phyloP scores from a whole-genome alignment of 108 stramenopile genomes.

The Fistulifera solaris region DNA sequence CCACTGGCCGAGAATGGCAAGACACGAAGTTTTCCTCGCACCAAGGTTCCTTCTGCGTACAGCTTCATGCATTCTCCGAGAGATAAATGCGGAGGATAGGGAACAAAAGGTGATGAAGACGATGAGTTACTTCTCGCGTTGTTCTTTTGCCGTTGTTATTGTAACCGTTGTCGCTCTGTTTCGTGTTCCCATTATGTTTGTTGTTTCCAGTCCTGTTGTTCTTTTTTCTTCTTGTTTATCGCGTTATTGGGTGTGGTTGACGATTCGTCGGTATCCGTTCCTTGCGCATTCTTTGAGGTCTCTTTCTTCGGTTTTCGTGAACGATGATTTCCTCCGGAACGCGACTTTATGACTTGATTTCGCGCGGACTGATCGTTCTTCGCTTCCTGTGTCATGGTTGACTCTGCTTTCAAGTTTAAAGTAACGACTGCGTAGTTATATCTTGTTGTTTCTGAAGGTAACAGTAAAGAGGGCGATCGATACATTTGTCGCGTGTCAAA shows the following conservation, averaged over 20 bases:
- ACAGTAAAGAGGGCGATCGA: no score
- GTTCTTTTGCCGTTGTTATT: conserved; percentile 19
- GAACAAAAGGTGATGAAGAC: neutral
- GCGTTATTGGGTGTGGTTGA: neutral
- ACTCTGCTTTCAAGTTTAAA: no score
- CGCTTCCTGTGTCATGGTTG: no score
- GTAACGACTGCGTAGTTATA: no score
- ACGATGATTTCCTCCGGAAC: no score
- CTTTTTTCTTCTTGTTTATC: neutral
- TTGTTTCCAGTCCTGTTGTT: neutral
- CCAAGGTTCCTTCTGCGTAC: conserved; percentile 26
- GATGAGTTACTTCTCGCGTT: neutral
- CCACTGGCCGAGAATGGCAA: conserved; percentile 29
- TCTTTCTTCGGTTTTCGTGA: no score
- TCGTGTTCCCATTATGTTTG: neutral
- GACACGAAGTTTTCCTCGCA: conserved; percentile 59
- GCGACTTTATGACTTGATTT: no score
- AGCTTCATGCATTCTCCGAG: conserved; percentile 32
- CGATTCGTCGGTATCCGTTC: no score
- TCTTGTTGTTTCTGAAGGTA: no score
- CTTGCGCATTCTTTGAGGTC: no score
- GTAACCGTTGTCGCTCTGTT: conserved; percentile 1
- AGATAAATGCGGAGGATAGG: conserved; percentile 32
- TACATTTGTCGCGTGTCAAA: no score
- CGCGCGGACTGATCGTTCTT: no score